phyloP scores from a whole-genome alignment of 1,284 basidiomycete genomes.

The Bondarzewia mesenterica region DNA sequence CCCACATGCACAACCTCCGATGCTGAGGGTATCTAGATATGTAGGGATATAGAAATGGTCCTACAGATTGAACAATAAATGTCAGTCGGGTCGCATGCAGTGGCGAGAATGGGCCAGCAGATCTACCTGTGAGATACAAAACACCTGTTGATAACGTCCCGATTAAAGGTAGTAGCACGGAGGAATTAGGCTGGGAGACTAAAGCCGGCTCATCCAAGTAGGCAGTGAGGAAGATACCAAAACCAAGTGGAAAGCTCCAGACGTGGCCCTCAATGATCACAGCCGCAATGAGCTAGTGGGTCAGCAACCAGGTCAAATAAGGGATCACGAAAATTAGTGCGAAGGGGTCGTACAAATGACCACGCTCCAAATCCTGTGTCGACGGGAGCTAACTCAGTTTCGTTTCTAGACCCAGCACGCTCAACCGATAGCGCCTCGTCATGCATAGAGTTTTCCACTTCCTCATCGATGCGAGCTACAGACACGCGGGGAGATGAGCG shows the following conservation, averaged over 20 bases:
- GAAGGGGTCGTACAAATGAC: constrained; percentile 20
- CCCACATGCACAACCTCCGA: constrained; percentile 22
- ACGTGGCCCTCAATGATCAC: constrained; percentile 28
- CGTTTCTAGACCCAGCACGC: constrained; percentile 8
- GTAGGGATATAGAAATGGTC: constrained; percentile 19
- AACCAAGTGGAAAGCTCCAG: constrained; percentile 29
- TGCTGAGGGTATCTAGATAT: constrained; percentile 23
- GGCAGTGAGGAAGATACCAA: constrained; percentile 26
- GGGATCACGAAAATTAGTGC: background rate
- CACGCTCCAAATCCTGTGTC: constrained; percentile 26
- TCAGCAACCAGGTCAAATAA: no score
- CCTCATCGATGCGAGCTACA: no score
- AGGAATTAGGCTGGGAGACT: constrained; percentile 17
- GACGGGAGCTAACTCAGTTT: constrained; percentile 20
- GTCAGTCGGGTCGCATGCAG: background rate
- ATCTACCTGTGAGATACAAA: constrained; percentile 26
- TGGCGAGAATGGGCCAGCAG: background rate
- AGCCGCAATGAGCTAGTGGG: constrained; percentile 25
- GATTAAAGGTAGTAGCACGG: constrained; percentile 25
- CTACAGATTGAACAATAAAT: constrained; percentile 9
- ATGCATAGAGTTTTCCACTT: no score
- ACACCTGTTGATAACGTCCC: constrained; percentile 25
- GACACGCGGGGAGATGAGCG: no score
- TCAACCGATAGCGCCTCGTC: no score
- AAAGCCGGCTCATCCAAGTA: constrained; percentile 24